A percentile compares a stretch with the other conserved stretches of the same genome.
Conservation (phyloP, 176 grass and related monocot species). For the Avena eriantha region DNA sequence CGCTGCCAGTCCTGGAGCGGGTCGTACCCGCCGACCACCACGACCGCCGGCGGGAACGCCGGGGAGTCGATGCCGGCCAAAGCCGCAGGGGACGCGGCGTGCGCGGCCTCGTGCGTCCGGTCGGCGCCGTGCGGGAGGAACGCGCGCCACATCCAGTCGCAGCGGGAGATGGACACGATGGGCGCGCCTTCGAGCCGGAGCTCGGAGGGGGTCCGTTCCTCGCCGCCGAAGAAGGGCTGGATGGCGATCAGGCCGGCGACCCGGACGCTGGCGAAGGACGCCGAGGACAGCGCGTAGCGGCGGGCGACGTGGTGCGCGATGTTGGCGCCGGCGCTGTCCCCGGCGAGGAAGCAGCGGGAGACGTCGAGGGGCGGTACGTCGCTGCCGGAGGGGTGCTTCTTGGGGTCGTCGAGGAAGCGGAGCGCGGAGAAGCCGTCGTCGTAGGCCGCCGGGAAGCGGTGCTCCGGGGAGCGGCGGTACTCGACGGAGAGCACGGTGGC, state of each 20-base stretch:
- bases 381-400: neutral
- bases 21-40: conserved; percentile 79
- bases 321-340: conserved; percentile 73
- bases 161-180: conserved; percentile 55
- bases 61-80: neutral
- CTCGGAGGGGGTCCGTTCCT: conserved; percentile 73
- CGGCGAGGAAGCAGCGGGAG: conserved; percentile 67
- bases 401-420: conserved; percentile 62
- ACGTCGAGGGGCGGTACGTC: conserved; percentile 29
- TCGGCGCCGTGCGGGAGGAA: conserved; percentile 74
- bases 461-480: conserved; percentile 72
- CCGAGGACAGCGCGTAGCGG: conserved; percentile 41
- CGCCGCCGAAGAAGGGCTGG: conserved; percentile 90
- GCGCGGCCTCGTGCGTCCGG: conserved; percentile 60
- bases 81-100: neutral
- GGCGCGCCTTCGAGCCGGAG: conserved; percentile 58
- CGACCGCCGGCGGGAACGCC: conserved; percentile 52
- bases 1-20: conserved; percentile 85
- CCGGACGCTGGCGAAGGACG: conserved; percentile 45
- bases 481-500: conserved; percentile 70
- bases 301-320: conserved; percentile 77
- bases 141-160: conserved; percentile 89
- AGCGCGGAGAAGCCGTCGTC: conserved; percentile 73
- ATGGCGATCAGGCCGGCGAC: conserved; percentile 62
- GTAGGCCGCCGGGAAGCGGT: conserved; percentile 67